Evolutionary conservation across 805 yeast genomes (phyloP).

Genomic region (Barnettozyma salicaria): DNA sequence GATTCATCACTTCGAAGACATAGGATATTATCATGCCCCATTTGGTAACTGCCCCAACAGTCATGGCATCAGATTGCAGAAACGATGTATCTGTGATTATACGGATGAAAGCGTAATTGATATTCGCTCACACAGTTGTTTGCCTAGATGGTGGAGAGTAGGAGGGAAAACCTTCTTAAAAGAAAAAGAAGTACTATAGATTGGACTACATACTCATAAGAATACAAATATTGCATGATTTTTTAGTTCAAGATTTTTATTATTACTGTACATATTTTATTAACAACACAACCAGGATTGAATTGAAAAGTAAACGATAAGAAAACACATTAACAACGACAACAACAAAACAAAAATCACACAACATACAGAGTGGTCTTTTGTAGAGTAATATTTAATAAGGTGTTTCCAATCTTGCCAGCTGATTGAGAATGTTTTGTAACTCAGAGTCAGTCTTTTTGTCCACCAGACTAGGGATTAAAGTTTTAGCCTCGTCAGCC

Average conservation of each 20-base stretch:
- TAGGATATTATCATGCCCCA: slow-evolving; percentile 76
- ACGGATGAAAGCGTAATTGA: slow-evolving; percentile 38
- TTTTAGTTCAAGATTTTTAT: not conserved
- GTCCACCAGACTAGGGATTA: slow-evolving; percentile 78
- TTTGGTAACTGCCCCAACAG: slow-evolving; percentile 58
- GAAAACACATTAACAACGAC: no score
- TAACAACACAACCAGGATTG: not conserved
- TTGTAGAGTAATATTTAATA: slow-evolving; percentile 19
- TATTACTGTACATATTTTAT: slow-evolving; percentile 5
- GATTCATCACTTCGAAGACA: slow-evolving; percentile 72
- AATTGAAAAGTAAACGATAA: not conserved
- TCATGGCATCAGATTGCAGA: slow-evolving; percentile 40
- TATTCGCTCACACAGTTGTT: slow-evolving; percentile 49
- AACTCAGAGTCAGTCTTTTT: slow-evolving; percentile 84
- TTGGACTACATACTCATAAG: slow-evolving; percentile 14
- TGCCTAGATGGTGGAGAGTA: slow-evolving; percentile 75
- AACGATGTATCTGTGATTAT: slow-evolving; percentile 59
- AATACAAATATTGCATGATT: not conserved
- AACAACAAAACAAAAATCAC: no score
- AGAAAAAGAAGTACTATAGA: slow-evolving; percentile 25
- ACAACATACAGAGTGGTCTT: no score
- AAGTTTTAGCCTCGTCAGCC: slow-evolving; percentile 92
- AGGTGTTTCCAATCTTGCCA: slow-evolving; percentile 57
- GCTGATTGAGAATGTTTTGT: slow-evolving; percentile 81
- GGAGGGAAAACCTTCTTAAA: slow-evolving; percentile 53